These are phyloP conservation scores for Extremus antarcticus DNA, from an alignment of 495 filamentous ascomycete genomes.

Conservation along the genomic window DNA sequence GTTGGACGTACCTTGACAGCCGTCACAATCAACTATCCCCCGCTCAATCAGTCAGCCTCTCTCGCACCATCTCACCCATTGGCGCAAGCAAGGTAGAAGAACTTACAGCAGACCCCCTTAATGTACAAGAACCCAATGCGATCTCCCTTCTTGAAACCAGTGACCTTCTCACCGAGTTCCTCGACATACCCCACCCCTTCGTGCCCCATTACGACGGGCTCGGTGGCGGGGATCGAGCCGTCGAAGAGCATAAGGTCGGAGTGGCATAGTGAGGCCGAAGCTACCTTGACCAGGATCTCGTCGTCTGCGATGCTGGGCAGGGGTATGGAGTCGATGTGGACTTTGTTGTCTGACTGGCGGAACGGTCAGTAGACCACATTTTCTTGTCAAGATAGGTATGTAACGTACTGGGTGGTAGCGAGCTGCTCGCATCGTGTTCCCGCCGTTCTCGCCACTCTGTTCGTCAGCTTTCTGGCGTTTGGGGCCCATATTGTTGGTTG, in stretches of 20 bases:
- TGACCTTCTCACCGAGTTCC: conserved; percentile 47
- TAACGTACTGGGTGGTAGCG: neutral
- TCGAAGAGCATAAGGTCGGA: conserved; percentile 25
- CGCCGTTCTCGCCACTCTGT: neutral
- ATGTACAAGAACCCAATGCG: conserved; percentile 57
- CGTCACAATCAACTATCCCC: conserved; percentile 25
- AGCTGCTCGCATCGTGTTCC: neutral
- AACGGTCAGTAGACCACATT: neutral
- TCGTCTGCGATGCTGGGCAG: conserved; percentile 23
- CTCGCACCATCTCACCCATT: too few relatives aligned
- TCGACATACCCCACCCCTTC: conserved; percentile 38
- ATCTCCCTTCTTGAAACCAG: conserved; percentile 53
- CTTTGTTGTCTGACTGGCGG: neutral
- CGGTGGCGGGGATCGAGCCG: conserved; percentile 11
- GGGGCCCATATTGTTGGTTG: neutral
- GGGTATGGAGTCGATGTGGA: conserved; percentile 22
- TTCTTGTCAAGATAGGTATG: neutral
- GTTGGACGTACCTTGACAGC: conserved; percentile 15
- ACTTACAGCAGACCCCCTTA: neutral
- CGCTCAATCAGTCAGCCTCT: too few relatives aligned
- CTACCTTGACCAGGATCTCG: conserved; percentile 30
- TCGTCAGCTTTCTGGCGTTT: neutral
- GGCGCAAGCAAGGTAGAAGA: too few relatives aligned
- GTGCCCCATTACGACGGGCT: conserved; percentile 28
- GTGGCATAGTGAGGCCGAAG: conserved; percentile 31